Conservation (phyloP, 1,284 basidiomycete species). For the Laetiporus sulphureus region DNA sequence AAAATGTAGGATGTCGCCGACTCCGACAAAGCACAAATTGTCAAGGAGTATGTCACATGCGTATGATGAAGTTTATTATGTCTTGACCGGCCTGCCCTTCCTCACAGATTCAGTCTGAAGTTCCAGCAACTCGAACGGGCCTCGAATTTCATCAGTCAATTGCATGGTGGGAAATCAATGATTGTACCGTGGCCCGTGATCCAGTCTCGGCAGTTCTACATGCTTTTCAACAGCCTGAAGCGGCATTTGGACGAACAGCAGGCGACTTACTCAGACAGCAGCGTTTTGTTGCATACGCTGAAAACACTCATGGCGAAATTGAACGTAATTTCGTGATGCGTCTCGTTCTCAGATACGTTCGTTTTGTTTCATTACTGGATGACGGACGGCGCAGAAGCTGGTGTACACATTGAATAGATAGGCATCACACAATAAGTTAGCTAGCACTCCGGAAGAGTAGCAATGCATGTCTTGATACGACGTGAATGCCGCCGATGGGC, state of each 20-base stretch:
- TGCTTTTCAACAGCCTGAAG: constrained; percentile 41
- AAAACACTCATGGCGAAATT: constrained; percentile 64
- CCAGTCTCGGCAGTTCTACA: constrained; percentile 52
- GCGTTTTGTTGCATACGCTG: constrained; percentile 48
- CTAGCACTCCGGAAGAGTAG: too few species aligned
- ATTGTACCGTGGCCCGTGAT: constrained; percentile 71
- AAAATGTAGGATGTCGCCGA: constrained; percentile 39
- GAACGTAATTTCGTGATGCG: too few species aligned
- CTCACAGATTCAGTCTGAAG: constrained; percentile 42
- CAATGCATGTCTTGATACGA: too few species aligned
- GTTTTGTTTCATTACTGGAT: too few species aligned
- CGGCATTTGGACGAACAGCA: constrained; percentile 38
- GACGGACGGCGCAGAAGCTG: too few species aligned
- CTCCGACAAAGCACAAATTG: constrained; percentile 48
- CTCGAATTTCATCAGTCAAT: constrained; percentile 51
- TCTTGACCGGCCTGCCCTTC: not conserved
- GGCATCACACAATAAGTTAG: too few species aligned
- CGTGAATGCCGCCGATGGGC: too few species aligned
- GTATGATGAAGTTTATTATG: too few species aligned
- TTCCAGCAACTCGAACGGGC: constrained; percentile 54
- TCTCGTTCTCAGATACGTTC: too few species aligned
- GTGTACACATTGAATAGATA: too few species aligned
- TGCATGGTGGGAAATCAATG: constrained; percentile 45
- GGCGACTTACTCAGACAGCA: constrained; percentile 42
- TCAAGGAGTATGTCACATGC: constrained; percentile 36